Percentiles rank a stretch among this genome's conserved stretches.
Evolutionary conservation across 169 alveolate species (phyloP).

Genomic region (Cryptosporidium tyzzeri): DNA sequence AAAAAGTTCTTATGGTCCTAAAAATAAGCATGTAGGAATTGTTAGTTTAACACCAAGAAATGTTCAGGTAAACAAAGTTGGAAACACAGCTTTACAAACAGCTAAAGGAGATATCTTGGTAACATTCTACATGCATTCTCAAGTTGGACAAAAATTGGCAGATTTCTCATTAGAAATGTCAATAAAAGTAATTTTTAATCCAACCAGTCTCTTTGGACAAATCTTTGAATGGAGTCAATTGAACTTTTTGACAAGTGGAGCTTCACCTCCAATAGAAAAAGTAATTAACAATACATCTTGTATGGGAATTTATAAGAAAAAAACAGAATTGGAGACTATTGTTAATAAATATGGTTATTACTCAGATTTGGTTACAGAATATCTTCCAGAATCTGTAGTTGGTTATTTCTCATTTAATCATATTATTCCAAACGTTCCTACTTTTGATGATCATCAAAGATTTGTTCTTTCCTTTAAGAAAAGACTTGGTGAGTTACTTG

Average conservation of each 20-base stretch:
- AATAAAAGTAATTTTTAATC: constrained; percentile 32
- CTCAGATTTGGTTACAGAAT: constrained; percentile 34
- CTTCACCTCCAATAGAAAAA: constrained; percentile 30
- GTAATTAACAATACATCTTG: constrained; percentile 35
- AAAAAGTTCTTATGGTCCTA: constrained; percentile 34
- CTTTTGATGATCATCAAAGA: constrained; percentile 36
- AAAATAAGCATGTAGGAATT: constrained; percentile 6
- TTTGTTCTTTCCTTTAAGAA: constrained; percentile 38
- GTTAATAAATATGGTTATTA: constrained; percentile 35
- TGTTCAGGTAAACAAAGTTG: constrained; percentile 40
- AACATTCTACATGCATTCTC: constrained; percentile 44
- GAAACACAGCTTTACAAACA: constrained; percentile 36
- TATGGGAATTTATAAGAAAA: constrained; percentile 14
- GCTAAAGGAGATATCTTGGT: constrained; percentile 57
- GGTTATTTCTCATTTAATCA: constrained; percentile 63
- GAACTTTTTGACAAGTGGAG: constrained; percentile 22
- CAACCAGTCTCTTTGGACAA: constrained; percentile 49
- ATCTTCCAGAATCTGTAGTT: constrained; percentile 22
- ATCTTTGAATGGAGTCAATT: constrained; percentile 61
- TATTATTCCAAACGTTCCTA: constrained; percentile 38
- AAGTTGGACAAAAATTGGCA: constrained; percentile 9
- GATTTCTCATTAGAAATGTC: constrained; percentile 41
- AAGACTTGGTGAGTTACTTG: constrained; percentile 1
- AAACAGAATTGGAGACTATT: constrained; percentile 15
- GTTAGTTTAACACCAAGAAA: constrained; percentile 51